phyloP scores from a whole-genome alignment of 2,329 filamentous ascomycete species.

The Colletotrichum lindemuthianum region DNA sequence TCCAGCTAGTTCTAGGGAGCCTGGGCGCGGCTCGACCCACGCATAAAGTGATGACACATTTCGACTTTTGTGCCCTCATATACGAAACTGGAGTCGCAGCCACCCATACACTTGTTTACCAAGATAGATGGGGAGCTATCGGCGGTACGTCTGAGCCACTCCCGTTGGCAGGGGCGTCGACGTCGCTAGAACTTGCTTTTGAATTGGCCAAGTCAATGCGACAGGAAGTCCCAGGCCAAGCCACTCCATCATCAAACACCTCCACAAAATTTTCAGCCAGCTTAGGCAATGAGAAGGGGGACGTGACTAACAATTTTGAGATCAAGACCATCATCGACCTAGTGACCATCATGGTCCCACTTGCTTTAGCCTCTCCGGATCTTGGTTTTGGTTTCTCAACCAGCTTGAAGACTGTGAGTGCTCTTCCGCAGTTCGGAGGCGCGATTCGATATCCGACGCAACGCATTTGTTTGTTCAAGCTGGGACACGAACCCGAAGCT shows the following conservation, averaged over 20 bases:
- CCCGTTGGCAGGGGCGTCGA: background rate
- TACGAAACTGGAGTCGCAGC: background rate
- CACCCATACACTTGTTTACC: background rate
- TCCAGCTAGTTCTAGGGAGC: background rate
- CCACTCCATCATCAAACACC: no score
- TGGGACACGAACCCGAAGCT: background rate
- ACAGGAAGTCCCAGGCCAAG: no score
- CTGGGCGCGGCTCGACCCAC: background rate
- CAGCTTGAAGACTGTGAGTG: no score
- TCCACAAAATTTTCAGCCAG: no score
- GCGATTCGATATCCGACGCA: no score
- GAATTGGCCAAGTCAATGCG: background rate
- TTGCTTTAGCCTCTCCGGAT: background rate
- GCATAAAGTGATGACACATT: background rate
- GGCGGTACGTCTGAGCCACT: background rate
- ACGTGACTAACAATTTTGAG: accelerated
- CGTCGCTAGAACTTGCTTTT: accelerated
- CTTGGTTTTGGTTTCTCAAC: background rate
- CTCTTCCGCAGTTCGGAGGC: no score
- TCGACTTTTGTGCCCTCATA: background rate
- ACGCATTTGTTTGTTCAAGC: no score
- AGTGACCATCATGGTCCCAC: no score
- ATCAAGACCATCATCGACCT: no score
- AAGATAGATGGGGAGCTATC: background rate
- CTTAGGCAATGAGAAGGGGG: no score